Conservation (phyloP, 495 filamentous ascomycete genomes). For the Physcia stellaris region DNA sequence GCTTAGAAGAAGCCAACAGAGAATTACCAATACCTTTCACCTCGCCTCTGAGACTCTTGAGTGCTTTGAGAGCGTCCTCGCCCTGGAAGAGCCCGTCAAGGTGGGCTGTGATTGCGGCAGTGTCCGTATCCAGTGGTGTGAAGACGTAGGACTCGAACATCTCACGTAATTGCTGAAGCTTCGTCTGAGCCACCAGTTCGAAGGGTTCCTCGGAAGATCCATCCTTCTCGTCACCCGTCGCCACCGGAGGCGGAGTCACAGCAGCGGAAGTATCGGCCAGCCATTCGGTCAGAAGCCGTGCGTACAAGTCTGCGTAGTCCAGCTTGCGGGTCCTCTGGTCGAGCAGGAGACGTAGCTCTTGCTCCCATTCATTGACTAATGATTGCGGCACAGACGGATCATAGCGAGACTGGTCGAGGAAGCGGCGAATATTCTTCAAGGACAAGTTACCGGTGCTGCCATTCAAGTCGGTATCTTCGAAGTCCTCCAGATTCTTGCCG, state of each 20-base stretch:
- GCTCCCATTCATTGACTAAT: constrained; percentile 32
- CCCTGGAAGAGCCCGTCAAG: constrained; percentile 37
- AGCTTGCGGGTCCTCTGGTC: constrained; percentile 39
- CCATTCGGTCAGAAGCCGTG: constrained; percentile 50
- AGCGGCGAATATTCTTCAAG: constrained; percentile 33
- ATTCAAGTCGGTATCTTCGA: neutral
- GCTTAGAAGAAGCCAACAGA: constrained; percentile 16
- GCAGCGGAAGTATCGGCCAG: constrained; percentile 20
- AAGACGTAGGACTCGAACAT: constrained; percentile 49
- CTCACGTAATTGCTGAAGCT: constrained; percentile 35
- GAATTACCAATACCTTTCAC: constrained; percentile 31
- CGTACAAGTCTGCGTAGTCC: constrained; percentile 49
- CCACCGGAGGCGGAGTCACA: constrained; percentile 12
- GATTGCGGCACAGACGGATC: constrained; percentile 40
- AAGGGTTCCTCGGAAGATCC: constrained; percentile 13
- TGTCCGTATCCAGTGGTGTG: constrained; percentile 30
- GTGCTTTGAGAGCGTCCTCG: constrained; percentile 25
- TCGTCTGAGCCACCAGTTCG: constrained; percentile 28
- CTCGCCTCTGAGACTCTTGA: constrained; percentile 28
- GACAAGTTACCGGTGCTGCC: constrained; percentile 17
- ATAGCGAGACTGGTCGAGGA: constrained; percentile 41
- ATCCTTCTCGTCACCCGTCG: constrained; percentile 5
- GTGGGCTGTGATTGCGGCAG: constrained; percentile 31
- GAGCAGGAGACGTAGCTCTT: constrained; percentile 34
- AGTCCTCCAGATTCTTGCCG: neutral